Conservation (phyloP, 352 stramenopile genomes). For the Pythium aphanidermatum region DNA sequence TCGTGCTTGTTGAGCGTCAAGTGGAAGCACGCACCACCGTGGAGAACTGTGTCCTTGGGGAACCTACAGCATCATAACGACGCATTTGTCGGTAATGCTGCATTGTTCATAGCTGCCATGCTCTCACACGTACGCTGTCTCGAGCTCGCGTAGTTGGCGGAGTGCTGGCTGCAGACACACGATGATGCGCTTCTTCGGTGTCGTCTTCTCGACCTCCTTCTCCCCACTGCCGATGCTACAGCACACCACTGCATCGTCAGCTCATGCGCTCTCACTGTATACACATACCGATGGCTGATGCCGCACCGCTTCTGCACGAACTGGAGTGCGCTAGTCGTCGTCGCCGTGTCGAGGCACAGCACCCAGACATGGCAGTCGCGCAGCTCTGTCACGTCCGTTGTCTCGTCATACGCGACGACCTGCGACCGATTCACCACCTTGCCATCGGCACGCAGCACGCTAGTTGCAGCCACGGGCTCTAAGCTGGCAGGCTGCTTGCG, state of each 20-base stretch:
- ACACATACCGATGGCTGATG: background rate
- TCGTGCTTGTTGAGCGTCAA: conserved; percentile 40
- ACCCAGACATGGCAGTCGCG: conserved; percentile 54
- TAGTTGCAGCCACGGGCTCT: background rate
- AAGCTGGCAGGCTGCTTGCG: too few relatives aligned
- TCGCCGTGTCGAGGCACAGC: conserved; percentile 44
- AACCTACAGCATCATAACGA: conserved; percentile 28
- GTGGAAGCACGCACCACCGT: conserved; percentile 72
- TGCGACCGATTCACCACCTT: conserved; percentile 27
- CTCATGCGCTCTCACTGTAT: background rate
- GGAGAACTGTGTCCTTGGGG: conserved; percentile 51
- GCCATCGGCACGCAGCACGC: conserved; percentile 44
- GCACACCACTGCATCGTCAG: too few relatives aligned
- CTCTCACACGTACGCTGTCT: conserved; percentile 35
- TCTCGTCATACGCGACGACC: conserved; percentile 38
- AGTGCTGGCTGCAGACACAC: conserved; percentile 59
- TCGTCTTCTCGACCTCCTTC: conserved; percentile 16
- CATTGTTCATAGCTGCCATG: too few relatives aligned
- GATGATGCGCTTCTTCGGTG: conserved; percentile 39
- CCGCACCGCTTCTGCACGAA: conserved; percentile 42
- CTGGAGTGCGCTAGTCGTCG: conserved; percentile 27
- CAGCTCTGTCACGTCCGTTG: conserved; percentile 28
- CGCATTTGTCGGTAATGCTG: background rate
- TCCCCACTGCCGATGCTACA: conserved; percentile 1
- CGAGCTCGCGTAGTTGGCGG: conserved; percentile 50